Evolutionary conservation across 768 basidiomycete genomes (phyloP), one percentile per base, ranked within the genome.

Genomic region (Rubroboletus satanas): DNA sequence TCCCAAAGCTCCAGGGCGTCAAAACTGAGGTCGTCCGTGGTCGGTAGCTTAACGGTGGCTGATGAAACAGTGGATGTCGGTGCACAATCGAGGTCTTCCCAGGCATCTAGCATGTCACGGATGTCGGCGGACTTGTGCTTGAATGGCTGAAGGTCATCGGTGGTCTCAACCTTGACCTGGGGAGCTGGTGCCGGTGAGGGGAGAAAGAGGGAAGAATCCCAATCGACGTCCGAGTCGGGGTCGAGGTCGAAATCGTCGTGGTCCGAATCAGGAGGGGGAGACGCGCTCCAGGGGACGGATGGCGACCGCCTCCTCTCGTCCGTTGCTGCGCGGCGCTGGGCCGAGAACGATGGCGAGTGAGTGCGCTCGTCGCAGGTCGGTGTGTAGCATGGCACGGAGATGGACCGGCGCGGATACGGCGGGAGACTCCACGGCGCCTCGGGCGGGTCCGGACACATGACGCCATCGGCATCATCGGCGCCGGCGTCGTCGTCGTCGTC

Each of bases 241-340:
- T 85, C 78, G 21, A 68, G 51, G 56, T 76, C 84, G 55, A 79
- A 77, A 56, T 84, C 67, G 15, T 70, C 73, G 21, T 63, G 64
- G 21, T 67, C 81, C 29, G 78, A 87, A 61, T 89, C 86, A 4
- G 88, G 88, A 12, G 88, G 88, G 1, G 83, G 85, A 0, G 88
- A 87, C 12, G 82, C 81, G 39, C 80, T 84, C 65, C 73, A 75
- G 3, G 83, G 72, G 15, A 83, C 70, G 8, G 85, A 85, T 7
- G 83, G 80, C 1, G 84, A 84, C 37, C 83, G 84, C 54, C 77
- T 79, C 61, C 69, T 75, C 41, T 61, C 56, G 18, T 56, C 58
- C 17, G 15, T 29, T 11, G 21, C 37, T 51, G 63, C 61, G 59
- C 68, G 47, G 17, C 63, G 65, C 45, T 65, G 63, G 18, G 51